Percentiles rank a stretch among this genome's conserved stretches.
Conservation (phyloP, 2,329 filamentous ascomycete genomes). For the Diaporthe caulivora region DNA sequence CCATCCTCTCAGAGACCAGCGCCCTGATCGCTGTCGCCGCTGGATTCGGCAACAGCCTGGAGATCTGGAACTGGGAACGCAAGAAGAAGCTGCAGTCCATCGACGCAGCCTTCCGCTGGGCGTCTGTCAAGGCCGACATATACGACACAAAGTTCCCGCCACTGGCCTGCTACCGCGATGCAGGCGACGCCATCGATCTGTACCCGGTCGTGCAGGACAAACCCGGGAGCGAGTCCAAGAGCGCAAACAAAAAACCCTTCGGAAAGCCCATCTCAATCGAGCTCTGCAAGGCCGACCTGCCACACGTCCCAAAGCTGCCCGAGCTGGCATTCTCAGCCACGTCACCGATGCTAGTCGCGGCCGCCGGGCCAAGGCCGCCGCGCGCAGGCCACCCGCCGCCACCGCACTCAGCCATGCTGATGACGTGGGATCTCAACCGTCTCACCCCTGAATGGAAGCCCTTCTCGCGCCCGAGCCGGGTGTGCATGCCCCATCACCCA, state of each 20-base stretch:
- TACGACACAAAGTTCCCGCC: conserved; percentile 50
- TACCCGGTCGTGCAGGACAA: conserved; percentile 45
- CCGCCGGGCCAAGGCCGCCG: conserved; percentile 54
- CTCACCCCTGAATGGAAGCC: conserved; percentile 37
- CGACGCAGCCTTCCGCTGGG: conserved; percentile 54
- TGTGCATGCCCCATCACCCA: conserved; percentile 51
- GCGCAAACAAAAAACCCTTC: conserved; percentile 49
- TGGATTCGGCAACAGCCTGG: conserved; percentile 53
- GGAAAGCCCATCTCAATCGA: conserved; percentile 50
- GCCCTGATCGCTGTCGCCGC: conserved; percentile 53
- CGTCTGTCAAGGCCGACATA: conserved; percentile 50
- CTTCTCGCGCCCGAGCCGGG: conserved; percentile 47
- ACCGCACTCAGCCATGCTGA: conserved; percentile 52
- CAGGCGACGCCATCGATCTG: conserved; percentile 49
- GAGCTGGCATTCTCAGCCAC: conserved; percentile 56
- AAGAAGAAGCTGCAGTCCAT: conserved; percentile 55
- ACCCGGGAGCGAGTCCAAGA: neutral
- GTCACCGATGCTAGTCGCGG: conserved; percentile 52
- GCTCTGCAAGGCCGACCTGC: conserved; percentile 50
- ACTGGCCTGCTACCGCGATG: conserved; percentile 52
- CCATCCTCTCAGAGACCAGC: conserved; percentile 54
- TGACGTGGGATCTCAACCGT: conserved; percentile 52
- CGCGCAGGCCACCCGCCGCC: conserved; percentile 53
- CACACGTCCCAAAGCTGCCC: conserved; percentile 53
- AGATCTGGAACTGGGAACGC: conserved; percentile 55